These are phyloP conservation scores for Emmonsia crescens DNA, from an alignment of 2,329 filamentous ascomycete species.

Conservation along the genomic window DNA sequence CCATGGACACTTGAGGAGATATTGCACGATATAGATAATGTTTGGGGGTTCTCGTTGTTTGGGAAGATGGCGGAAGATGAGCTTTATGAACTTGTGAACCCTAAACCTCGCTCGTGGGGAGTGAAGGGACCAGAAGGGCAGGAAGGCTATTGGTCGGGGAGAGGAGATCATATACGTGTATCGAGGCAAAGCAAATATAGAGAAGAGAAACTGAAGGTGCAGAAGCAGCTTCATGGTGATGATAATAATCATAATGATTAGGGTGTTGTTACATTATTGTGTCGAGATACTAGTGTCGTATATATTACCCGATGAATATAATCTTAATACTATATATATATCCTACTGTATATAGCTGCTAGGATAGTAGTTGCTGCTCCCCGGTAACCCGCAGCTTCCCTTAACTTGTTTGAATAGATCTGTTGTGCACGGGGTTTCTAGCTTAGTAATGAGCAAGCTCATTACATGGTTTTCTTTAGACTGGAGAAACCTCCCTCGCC, in stretches of 20 bases:
- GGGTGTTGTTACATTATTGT: neutral
- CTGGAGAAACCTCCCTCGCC: too few relatives aligned
- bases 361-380: too few relatives aligned
- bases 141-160: neutral
- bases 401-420: too few relatives aligned
- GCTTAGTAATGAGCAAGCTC: too few relatives aligned
- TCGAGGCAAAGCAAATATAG: neutral
- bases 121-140: neutral
- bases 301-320: neutral
- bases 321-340: neutral
- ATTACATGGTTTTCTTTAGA: too few relatives aligned
- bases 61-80: conserved; percentile 15
- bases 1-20: conserved; percentile 24
- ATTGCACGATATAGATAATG: conserved; percentile 23
- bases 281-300: neutral
- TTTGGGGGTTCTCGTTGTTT: conserved; percentile 27
- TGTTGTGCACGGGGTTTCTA: too few relatives aligned
- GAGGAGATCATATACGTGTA: neutral
- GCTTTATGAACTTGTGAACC: conserved; percentile 12
- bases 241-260: neutral
- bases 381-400: too few relatives aligned
- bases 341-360: too few relatives aligned
- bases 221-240: neutral
- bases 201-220: neutral
- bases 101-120: neutral